Conservation (phyloP, 2,329 filamentous ascomycete genomes). For the Aspergillus sp. region DNA sequence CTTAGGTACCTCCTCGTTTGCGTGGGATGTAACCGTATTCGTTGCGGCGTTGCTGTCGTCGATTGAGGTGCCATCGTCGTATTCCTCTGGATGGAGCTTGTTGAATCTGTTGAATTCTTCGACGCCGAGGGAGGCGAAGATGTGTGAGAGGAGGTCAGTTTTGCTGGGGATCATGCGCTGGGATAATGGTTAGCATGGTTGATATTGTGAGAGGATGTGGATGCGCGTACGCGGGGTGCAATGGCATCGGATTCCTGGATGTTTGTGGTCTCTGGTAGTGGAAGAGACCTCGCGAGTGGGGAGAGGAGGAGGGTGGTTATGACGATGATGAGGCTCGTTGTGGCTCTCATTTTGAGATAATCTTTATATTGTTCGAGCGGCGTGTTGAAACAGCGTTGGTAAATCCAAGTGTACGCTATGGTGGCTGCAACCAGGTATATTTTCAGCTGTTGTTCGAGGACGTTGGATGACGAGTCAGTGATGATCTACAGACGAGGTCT, state of each 20-base stretch:
- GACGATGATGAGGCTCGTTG: not conserved
- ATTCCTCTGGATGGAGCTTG: not conserved
- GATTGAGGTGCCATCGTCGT: not conserved
- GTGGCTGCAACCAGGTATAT: not conserved
- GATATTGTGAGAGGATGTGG: not conserved
- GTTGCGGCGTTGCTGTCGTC: constrained; percentile 3
- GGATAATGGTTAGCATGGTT: not conserved
- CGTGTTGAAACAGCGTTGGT: not conserved
- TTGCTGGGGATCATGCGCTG: constrained; percentile 17
- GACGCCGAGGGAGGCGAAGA: constrained; percentile 14
- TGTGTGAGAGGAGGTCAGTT: constrained; percentile 10
- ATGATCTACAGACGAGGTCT: not conserved
- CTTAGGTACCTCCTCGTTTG: not conserved
- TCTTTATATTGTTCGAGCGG: not conserved
- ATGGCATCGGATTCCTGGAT: not conserved
- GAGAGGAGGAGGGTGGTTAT: not conserved
- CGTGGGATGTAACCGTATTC: constrained; percentile 1
- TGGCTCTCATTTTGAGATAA: not conserved
- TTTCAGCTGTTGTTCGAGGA: not conserved
- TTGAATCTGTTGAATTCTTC: constrained; percentile 15
- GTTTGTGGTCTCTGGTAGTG: not conserved
- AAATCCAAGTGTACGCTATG: not conserved
- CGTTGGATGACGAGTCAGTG: not conserved
- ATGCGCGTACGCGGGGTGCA: not conserved
- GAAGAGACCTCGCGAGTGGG: not conserved